Percentiles rank a stretch among this genome's conserved stretches.
Evolutionary conservation across 2,329 filamentous ascomycete genomes (phyloP).

Genomic region (Byssochlamys sp.): DNA sequence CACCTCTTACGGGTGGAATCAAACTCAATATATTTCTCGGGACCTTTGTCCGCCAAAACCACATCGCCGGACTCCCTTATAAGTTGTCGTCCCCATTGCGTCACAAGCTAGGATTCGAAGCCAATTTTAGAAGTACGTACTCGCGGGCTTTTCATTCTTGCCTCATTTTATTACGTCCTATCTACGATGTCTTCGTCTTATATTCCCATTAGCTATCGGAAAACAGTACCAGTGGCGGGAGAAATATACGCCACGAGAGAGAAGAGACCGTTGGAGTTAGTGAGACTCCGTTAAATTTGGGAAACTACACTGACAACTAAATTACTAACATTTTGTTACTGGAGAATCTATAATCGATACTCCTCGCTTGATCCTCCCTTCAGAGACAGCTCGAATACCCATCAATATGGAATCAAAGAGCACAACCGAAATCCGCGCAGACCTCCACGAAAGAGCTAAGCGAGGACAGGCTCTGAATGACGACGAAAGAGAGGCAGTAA

Average conservation of each 20-base stretch:
- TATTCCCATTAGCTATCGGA: not conserved
- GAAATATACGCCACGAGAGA: not conserved
- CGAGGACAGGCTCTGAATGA: not conserved
- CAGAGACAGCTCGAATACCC: not conserved
- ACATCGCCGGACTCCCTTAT: too few relatives aligned
- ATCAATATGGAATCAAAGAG: not conserved
- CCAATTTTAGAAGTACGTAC: too few relatives aligned
- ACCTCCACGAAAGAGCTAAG: not conserved
- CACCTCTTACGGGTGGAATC: not conserved
- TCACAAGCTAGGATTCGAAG: not conserved
- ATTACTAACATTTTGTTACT: too few relatives aligned
- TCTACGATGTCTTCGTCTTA: not conserved
- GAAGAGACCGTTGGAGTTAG: not conserved
- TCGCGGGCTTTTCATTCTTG: not conserved
- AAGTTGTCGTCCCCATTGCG: not conserved
- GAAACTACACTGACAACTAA: too few relatives aligned
- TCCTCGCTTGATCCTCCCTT: too few relatives aligned
- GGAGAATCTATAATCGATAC: too few relatives aligned
- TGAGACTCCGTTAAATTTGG: too few relatives aligned
- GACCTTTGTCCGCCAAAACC: not conserved
- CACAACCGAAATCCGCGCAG: not conserved
- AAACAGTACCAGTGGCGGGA: not conserved
- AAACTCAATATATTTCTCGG: not conserved
- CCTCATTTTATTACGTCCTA: not conserved
- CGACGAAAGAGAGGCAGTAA: not conserved